Base-by-base conservation (phyloP, 129 eudicot species). In the sunflower (Helianthus annuus) region DNA sequence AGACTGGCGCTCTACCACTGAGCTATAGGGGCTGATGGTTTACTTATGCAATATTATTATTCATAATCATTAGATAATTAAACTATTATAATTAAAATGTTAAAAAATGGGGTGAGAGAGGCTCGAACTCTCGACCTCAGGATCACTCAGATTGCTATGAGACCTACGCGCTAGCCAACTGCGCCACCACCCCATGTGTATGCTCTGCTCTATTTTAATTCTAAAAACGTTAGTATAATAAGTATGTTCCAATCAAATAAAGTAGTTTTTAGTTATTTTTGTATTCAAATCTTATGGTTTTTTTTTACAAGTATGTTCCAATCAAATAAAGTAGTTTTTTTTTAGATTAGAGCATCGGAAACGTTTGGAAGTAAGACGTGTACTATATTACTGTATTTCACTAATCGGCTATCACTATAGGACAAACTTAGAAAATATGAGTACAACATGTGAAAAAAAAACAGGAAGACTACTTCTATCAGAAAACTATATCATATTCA, bases 161-260 rank as follows among this genome's bases (percentile, higher is more conserved):
- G 97, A 90, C 97, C 93, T 90, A 90, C 97, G 97, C 96, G 98
- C 96, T 94, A 94, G 91, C 97, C 97, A 90, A 94, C 98, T 94
- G 98, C 96, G 93, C 98, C 98, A 93, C 85, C 85, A 70, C 79
- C 85, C 83, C 83, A 32, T 42, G 10, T 42, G 46, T 42, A 7
- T 7, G 0, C 10, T 2, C 2, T 7, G 1, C 1, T 9, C 46
- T 6, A 2, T 42, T 39, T 42, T 42, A 7, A 9, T 42, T 42
- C 11, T 42, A 42, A 42, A 7, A 42, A 2, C 2, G 7, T 40
- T 40, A 40, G 9, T 6, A 40, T 40, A 40, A 6, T 32, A 32
- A 32, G 2, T 32, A 32, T 32, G 36, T 32, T 32, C 36, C 0
- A 32, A 32, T 32, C 36, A 32, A 32, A 32, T 32, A 32, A 32